Conservation (phyloP, 805 yeast species). For the Lipomyces kockii region DNA sequence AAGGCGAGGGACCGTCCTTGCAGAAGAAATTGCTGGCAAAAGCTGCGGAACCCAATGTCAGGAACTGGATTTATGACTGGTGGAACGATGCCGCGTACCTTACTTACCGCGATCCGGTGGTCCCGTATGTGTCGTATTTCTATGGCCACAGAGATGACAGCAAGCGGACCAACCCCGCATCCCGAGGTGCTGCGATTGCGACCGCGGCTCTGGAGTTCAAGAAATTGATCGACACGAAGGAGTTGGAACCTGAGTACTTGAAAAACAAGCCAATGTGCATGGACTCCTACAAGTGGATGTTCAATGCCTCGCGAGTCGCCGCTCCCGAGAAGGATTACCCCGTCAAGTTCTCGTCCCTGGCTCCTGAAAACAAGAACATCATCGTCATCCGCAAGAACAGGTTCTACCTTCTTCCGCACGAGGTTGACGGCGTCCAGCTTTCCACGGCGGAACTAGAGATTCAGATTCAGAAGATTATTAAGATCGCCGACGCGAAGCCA, state of each 20-base stretch:
- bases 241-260: constrained; percentile 77
- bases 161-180: constrained; percentile 45
- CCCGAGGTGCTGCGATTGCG: constrained; percentile 76
- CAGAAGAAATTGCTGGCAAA: constrained; percentile 67
- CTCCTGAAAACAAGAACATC: constrained; percentile 61
- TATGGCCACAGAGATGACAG: constrained; percentile 75
- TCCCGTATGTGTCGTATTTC: constrained; percentile 91
- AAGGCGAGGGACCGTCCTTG: constrained; percentile 68
- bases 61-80: constrained; percentile 89
- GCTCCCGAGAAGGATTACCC: constrained; percentile 60
- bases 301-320: constrained; percentile 88
- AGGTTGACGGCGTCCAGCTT: constrained; percentile 46
- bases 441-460: constrained; percentile 50
- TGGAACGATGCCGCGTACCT: constrained; percentile 96
- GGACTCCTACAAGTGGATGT: constrained; percentile 91
- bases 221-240: constrained; percentile 66
- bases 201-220: constrained; percentile 70
- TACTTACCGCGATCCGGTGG: constrained; percentile 90
- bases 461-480: constrained; percentile 62
- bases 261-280: constrained; percentile 87
- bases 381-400: constrained; percentile 75
- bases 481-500: constrained; percentile 51
- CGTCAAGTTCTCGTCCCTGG: constrained; percentile 49
- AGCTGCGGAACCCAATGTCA: constrained; percentile 58
- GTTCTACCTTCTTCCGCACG: constrained; percentile 69